Conservation (phyloP, 179 eudicot species). For the Drosera spatulata region DNA sequence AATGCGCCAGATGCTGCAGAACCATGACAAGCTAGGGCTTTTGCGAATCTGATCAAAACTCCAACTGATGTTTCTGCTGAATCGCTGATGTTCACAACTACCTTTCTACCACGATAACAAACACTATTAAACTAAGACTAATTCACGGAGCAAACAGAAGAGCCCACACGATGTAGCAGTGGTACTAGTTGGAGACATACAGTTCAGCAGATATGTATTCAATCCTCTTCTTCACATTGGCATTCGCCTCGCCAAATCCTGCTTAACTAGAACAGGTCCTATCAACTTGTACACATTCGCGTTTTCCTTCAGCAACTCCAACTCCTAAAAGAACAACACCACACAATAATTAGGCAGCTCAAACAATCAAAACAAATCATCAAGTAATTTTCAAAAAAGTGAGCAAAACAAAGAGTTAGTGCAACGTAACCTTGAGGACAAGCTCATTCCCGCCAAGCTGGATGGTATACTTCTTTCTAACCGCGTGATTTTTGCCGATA, state of each 20-base stretch:
- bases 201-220: conserved; percentile 94
- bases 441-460: conserved; percentile 98
- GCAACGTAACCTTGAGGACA: conserved; percentile 60
- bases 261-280: conserved; percentile 96
- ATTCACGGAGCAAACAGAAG: neutral
- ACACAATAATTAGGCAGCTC: neutral
- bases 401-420: too few relatives aligned
- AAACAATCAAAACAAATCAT: too few relatives aligned
- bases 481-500: conserved; percentile 83
- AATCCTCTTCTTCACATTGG: conserved; percentile 86
- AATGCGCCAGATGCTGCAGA: too few relatives aligned
- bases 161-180: neutral
- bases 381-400: too few relatives aligned
- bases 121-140: too few relatives aligned
- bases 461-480: conserved; percentile 84
- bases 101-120: too few relatives aligned
- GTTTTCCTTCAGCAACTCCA: conserved; percentile 85
- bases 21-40: too few relatives aligned
- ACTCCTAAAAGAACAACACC: conserved; percentile 38
- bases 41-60: too few relatives aligned
- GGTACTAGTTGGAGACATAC: conserved; percentile 25
- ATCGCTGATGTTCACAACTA: too few relatives aligned
- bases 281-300: conserved; percentile 95
- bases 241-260: conserved; percentile 95
- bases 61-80: too few relatives aligned